Base-by-base conservation (phyloP, 2,329 filamentous ascomycete genomes). In the Cryphonectria nitschkei region DNA sequence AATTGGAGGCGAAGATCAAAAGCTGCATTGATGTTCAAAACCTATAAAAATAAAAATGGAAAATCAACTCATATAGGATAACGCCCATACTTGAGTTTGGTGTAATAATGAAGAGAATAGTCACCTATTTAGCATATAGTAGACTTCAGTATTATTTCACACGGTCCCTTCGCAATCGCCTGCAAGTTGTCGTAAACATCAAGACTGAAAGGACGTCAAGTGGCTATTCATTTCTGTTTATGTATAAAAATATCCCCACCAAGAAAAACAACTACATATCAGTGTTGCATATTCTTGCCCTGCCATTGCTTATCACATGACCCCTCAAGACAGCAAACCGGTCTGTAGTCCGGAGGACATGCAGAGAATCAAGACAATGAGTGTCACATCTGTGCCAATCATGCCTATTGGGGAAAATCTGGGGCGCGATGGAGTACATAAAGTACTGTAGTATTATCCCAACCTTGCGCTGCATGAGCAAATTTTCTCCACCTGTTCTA, bases 401-500 rank as follows among this genome's bases (percentile, higher is more conserved):
- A 58, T 32, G 29, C 29, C 26, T 3, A 34, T 58, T 58, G 26
- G 29, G 13, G 26, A 34, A 32, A 8, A 29, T 58, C 26, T 62
- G 29, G 60, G 60, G 34, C 37, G 9, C 5, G n/a, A 32, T n/a
- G 5, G 43, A 60, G 32, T 22, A 39, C 11, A 11, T 37, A 11
- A 34, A 34, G 11, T 39, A 39, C 37, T 14, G 16, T 26, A 37
- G 22, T 61, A 14, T 9, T 62, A 19, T 39, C 11, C 34, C 60
- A 37, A 37, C 60, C 60, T 26, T 62, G 34, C 32, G 34, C 32
- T 39, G 29, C 61, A 39, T 67, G 65, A 67, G 65, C 65, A 67
- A 67, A n/a, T 67, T 67, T 34, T 65, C 64, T 32, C 64, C 64
- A 65, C 64, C 19, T 52, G 7, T 54, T 54, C 43, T 22, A 65